Conservation (phyloP, 768 basidiomycete genomes). For the Amanita pseudoporphyria region DNA sequence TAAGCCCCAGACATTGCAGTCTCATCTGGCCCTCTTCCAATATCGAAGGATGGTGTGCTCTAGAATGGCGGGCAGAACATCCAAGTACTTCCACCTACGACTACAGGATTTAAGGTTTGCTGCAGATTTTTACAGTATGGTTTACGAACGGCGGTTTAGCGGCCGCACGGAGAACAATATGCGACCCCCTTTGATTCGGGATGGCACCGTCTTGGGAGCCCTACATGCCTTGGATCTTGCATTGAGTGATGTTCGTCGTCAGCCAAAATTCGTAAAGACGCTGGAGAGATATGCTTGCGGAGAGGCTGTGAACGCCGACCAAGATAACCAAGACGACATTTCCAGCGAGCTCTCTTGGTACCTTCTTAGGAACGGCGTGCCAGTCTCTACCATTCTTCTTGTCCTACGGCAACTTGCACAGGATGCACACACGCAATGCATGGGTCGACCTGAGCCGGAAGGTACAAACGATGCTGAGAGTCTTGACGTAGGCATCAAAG, state of each 20-base stretch:
- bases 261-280: slow-evolving; percentile 30
- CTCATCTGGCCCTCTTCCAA: slow-evolving; percentile 63
- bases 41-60: slow-evolving; percentile 47
- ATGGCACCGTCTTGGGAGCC: slow-evolving; percentile 59
- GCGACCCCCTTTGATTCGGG: slow-evolving; percentile 60
- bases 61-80: slow-evolving; percentile 25
- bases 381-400: slow-evolving; percentile 56
- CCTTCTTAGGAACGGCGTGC: slow-evolving; percentile 57
- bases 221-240: slow-evolving; percentile 52
- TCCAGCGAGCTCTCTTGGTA: slow-evolving; percentile 57
- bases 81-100: slow-evolving; percentile 48
- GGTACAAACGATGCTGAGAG: slow-evolving; percentile 32
- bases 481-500: slow-evolving; percentile 54
- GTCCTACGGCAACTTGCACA: slow-evolving; percentile 52
- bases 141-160: slow-evolving; percentile 68
- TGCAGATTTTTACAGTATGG: slow-evolving; percentile 65
- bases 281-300: slow-evolving; percentile 47
- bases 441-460: slow-evolving; percentile 37
- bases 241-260: slow-evolving; percentile 35
- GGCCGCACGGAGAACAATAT: slow-evolving; percentile 57
- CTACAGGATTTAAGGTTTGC: slow-evolving; percentile 70
- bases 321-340: slow-evolving; percentile 13
- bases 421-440: slow-evolving; percentile 52
- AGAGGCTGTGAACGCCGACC: slow-evolving; percentile 8
- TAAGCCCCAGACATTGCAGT: slow-evolving; percentile 72